These are phyloP conservation scores for Blastobotrys terrestris DNA, from an alignment of 805 yeast species.

Conservation along the genomic window DNA sequence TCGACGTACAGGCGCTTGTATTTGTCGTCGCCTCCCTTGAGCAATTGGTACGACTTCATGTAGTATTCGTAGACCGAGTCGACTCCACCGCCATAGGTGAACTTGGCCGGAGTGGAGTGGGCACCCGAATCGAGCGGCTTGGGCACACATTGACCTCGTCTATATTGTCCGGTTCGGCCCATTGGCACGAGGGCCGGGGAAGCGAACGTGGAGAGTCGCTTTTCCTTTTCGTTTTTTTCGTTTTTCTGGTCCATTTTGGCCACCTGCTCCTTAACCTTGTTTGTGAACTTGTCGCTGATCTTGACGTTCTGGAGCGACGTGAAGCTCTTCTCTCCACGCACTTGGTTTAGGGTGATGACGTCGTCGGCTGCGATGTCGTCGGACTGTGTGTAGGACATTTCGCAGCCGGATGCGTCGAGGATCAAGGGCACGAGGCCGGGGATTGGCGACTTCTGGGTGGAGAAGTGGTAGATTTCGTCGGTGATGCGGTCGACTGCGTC, in stretches of 20 bases:
- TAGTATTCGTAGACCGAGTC: constrained; percentile 47
- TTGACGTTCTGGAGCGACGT: neutral
- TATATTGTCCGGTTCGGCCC: constrained; percentile 1
- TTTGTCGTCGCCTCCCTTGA: constrained; percentile 33
- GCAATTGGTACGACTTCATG: constrained; percentile 42
- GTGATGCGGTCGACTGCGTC: constrained; percentile 45
- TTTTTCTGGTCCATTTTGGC: constrained; percentile 4
- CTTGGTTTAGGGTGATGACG: neutral
- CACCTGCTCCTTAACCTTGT: constrained; percentile 9
- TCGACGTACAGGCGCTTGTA: constrained; percentile 31
- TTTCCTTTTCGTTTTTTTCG: neutral
- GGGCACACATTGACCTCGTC: neutral
- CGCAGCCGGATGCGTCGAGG: constrained; percentile 50
- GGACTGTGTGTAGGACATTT: constrained; percentile 12
- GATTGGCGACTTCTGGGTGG: constrained; percentile 27
- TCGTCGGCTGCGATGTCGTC: neutral
- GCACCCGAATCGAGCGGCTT: neutral
- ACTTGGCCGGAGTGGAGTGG: constrained; percentile 16
- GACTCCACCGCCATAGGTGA: constrained; percentile 37
- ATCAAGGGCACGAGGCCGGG: constrained; percentile 40
- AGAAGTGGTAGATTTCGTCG: constrained; percentile 32
- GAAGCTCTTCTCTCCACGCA: neutral
- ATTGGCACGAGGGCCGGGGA: constrained; percentile 1
- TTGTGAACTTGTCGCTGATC: neutral
- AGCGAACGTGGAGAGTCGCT: neutral